Evolutionary conservation across 768 basidiomycete species (phyloP).

Genomic region (Tylopilus felleus): DNA sequence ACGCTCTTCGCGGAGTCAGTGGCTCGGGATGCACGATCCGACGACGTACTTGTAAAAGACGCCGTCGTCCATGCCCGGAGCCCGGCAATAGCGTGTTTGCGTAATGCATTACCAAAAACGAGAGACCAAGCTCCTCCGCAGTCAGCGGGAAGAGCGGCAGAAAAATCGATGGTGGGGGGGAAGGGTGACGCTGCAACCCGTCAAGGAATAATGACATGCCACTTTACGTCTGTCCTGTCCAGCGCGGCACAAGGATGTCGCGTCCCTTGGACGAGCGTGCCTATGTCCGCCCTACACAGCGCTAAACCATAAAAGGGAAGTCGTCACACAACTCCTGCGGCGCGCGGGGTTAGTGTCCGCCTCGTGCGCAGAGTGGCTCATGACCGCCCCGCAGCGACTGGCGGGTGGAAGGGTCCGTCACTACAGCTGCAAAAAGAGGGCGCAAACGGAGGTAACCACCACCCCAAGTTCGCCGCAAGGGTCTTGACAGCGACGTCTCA

Average conservation of each 20-base stretch:
- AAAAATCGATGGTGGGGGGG: not conserved
- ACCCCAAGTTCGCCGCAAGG: constrained; percentile 10
- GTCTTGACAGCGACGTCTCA: not conserved
- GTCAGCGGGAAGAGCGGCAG: not conserved
- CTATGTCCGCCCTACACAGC: constrained; percentile 4
- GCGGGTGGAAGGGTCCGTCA: constrained; percentile 5
- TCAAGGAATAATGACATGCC: constrained; percentile 23
- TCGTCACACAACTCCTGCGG: constrained; percentile 13
- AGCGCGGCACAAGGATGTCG: constrained; percentile 10
- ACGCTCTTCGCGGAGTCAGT: constrained; percentile 2
- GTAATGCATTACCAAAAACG: not conserved
- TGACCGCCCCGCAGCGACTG: constrained; percentile 6
- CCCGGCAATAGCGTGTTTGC: constrained; percentile 1
- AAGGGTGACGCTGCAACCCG: constrained; percentile 5
- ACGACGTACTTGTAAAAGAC: constrained; percentile 3
- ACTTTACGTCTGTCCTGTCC: constrained; percentile 25
- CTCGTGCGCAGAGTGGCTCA: constrained; percentile 6
- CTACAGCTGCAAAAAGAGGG: constrained; percentile 4
- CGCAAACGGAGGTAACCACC: constrained; percentile 11
- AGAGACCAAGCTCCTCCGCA: not conserved
- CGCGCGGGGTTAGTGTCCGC: constrained; percentile 3
- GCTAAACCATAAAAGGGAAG: constrained; percentile 2
- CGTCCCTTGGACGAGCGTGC: constrained; percentile 4
- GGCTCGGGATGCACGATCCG: constrained; percentile 8
- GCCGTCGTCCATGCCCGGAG: constrained; percentile 4